Percentiles rank a stretch among this genome's conserved stretches.
phyloP scores from a whole-genome alignment of 768 basidiomycete genomes.

The Cystobasidium tubakii region DNA sequence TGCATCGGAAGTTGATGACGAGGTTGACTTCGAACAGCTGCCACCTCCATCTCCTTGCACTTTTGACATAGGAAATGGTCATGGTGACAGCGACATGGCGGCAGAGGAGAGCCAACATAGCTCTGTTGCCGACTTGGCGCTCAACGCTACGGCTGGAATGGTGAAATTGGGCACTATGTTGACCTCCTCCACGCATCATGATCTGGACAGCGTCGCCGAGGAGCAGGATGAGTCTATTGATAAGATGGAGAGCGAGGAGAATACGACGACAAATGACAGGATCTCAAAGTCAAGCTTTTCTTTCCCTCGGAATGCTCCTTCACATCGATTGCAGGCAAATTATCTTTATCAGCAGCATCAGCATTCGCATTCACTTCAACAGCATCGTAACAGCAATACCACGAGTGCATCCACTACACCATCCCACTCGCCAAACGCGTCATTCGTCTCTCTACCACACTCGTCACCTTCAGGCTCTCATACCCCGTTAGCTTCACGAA shows the following conservation, averaged over 20 bases:
- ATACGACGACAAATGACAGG: background rate
- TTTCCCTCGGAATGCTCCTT: background rate
- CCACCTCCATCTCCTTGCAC: background rate
- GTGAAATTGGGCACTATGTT: background rate
- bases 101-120: background rate
- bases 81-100: background rate
- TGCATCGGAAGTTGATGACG: background rate
- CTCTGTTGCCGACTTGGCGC: background rate
- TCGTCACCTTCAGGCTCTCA: background rate
- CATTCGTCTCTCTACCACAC: background rate
- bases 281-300: background rate
- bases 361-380: too few relatives aligned
- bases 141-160: conserved; percentile 6
- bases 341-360: background rate
- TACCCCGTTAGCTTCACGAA: background rate
- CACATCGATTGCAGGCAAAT: background rate
- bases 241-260: background rate
- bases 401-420: background rate
- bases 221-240: conserved; percentile 26
- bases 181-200: conserved; percentile 5
- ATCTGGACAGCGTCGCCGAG: conserved; percentile 27
- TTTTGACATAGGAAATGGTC: background rate
- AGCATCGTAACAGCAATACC: background rate
- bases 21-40: conserved; percentile 2
- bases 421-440: background rate